A percentile compares a stretch with the other conserved stretches of the same genome.
Evolutionary conservation across 2,329 filamentous ascomycete genomes (phyloP).

Genomic region (Trichoderma hamatum): DNA sequence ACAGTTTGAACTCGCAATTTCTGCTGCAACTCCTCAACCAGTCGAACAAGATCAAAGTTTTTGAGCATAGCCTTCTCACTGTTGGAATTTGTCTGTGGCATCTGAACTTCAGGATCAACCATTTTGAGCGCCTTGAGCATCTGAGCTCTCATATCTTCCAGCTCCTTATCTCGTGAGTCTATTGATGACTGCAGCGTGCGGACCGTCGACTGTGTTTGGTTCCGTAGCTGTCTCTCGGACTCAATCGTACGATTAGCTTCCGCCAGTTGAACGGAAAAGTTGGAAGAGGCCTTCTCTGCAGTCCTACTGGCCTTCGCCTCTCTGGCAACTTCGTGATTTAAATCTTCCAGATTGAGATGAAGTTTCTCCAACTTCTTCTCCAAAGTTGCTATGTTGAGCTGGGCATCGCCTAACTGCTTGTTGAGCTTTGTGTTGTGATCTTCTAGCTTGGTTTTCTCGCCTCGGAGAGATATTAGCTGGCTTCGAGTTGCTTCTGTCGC

Average conservation of each 20-base stretch:
- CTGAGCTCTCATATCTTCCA: conserved; percentile 77
- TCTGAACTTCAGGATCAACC: conserved; percentile 74
- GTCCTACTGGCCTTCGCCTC: conserved; percentile 89
- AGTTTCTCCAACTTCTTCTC: conserved; percentile 97
- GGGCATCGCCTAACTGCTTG: conserved; percentile 83
- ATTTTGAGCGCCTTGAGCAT: conserved; percentile 82
- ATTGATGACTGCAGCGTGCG: conserved; percentile 78
- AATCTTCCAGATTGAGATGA: conserved; percentile 82
- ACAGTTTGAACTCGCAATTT: conserved; percentile 83
- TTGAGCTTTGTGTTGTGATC: conserved; percentile 80
- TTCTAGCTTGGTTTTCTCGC: conserved; percentile 80
- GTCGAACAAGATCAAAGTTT: conserved; percentile 82
- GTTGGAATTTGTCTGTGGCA: conserved; percentile 60
- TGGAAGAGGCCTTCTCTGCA: conserved; percentile 85
- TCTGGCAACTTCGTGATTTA: conserved; percentile 87
- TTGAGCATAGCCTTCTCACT: conserved; percentile 69
- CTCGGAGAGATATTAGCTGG: conserved; percentile 74
- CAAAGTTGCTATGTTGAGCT: conserved; percentile 77
- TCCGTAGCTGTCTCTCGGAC: conserved; percentile 82
- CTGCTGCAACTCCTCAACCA: conserved; percentile 86
- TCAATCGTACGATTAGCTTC: conserved; percentile 89
- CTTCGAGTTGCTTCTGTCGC: conserved; percentile 81
- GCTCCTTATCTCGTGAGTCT: conserved; percentile 78
- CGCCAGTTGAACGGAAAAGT: conserved; percentile 77
- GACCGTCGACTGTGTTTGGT: conserved; percentile 82